Conservation (phyloP, 805 yeast species). For the Candida montana region DNA sequence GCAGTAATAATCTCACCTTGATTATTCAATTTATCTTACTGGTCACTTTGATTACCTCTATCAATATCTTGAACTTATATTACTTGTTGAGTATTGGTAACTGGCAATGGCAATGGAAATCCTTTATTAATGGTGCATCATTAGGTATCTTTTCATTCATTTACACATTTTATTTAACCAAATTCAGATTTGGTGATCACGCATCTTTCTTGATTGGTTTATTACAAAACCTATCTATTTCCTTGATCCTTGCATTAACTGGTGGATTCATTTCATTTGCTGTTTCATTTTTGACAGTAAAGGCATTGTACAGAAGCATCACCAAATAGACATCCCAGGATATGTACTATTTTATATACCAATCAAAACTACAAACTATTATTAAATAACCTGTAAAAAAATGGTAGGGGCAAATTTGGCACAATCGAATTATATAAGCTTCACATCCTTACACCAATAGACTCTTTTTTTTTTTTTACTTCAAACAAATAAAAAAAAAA, state of each 20-base stretch:
- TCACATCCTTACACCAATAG: slow-evolving; percentile 1
- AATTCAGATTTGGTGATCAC: slow-evolving; percentile 24
- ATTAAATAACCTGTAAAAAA: no score
- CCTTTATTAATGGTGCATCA: slow-evolving; percentile 23
- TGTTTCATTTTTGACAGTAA: slow-evolving; percentile 17
- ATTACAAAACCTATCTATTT: slow-evolving; percentile 21
- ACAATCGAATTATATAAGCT: no score
- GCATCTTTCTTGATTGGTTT: slow-evolving; percentile 22
- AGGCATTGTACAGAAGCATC: slow-evolving; percentile 11
- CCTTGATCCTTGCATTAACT: slow-evolving; percentile 18
- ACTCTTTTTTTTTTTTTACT: slow-evolving; percentile 5
- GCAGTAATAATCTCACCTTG: slow-evolving; percentile 11
- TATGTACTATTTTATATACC: no score
- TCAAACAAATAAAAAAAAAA: slow-evolving; percentile 3
- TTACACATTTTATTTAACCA: slow-evolving; percentile 24
- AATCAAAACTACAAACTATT: no score
- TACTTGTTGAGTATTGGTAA: slow-evolving; percentile 23
- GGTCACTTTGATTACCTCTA: slow-evolving; percentile 13
- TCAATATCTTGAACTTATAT: slow-evolving; percentile 20
- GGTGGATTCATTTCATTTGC: slow-evolving; percentile 22
- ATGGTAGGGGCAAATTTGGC: neutral
- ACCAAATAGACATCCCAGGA: no score
- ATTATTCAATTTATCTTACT: slow-evolving; percentile 16
- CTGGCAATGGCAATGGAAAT: slow-evolving; percentile 29
- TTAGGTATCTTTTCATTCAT: slow-evolving; percentile 23